Evolutionary conservation across 2,329 filamentous ascomycete species (phyloP).

Genomic region (Fusarium keratoplasticum): DNA sequence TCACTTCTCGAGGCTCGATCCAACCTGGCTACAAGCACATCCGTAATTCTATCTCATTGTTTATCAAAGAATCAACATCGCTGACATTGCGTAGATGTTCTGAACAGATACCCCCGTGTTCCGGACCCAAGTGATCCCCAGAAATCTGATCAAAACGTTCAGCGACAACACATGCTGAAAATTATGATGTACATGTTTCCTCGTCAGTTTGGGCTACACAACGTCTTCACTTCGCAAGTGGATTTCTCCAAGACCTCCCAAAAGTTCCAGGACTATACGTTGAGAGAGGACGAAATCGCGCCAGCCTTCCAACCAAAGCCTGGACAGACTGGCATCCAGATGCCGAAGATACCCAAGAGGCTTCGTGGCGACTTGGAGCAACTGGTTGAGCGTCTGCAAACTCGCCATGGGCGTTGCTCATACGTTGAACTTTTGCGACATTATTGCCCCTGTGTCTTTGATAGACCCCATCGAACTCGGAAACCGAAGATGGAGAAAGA

Average conservation of each 20-base stretch:
- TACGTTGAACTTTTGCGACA: conserved; percentile 83
- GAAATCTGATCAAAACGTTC: conserved; percentile 22
- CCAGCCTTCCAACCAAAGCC: conserved; percentile 38
- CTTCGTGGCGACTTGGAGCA: conserved; percentile 71
- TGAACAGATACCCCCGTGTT: conserved; percentile 73
- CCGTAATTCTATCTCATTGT: too few species aligned
- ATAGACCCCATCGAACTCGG: conserved; percentile 24
- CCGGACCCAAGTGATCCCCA: background rate
- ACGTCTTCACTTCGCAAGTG: conserved; percentile 83
- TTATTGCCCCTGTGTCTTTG: conserved; percentile 74
- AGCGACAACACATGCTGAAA: conserved; percentile 68
- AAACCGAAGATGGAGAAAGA: conserved; percentile 15
- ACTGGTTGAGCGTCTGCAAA: conserved; percentile 76
- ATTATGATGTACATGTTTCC: conserved; percentile 96
- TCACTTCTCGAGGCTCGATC: conserved; percentile 75
- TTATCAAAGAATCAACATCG: too few species aligned
- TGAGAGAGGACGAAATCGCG: conserved; percentile 84
- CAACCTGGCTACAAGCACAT: conserved; percentile 83
- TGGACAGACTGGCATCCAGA: conserved; percentile 9
- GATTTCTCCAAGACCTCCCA: conserved; percentile 76
- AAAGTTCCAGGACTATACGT: conserved; percentile 84
- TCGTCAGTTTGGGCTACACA: conserved; percentile 88
- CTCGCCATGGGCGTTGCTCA: conserved; percentile 78
- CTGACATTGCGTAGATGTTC: conserved; percentile 70
- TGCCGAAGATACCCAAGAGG: conserved; percentile 68